phyloP scores from a whole-genome alignment of 2,329 filamentous ascomycete species.

The Alternaria burnsii region DNA sequence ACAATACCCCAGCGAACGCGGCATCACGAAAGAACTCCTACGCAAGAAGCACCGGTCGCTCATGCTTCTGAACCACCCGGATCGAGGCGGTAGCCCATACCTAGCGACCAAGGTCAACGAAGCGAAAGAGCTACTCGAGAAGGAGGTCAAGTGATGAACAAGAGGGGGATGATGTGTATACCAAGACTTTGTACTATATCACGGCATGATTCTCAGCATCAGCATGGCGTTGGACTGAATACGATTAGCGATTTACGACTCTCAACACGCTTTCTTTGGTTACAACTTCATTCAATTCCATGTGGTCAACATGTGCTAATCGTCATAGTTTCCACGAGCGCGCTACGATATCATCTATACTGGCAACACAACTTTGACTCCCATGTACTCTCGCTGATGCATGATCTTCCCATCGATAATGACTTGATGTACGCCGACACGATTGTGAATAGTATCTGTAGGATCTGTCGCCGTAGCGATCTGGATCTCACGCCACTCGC shows the following conservation, averaged over 20 bases:
- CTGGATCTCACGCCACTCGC: slow-evolving; percentile 35
- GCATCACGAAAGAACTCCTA: slow-evolving; percentile 88
- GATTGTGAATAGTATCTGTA: slow-evolving; percentile 32
- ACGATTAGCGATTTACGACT: slow-evolving; percentile 3
- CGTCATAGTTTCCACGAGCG: not conserved
- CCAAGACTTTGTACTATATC: slow-evolving; percentile 34
- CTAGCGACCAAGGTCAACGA: slow-evolving; percentile 98
- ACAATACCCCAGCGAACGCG: slow-evolving; percentile 72
- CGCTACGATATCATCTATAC: slow-evolving; percentile 12
- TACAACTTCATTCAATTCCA: not conserved
- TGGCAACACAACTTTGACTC: slow-evolving; percentile 34
- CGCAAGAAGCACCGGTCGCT: slow-evolving; percentile 94
- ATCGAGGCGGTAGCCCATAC: slow-evolving; percentile 95
- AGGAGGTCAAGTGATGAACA: slow-evolving; percentile 55
- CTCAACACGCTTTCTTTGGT: not conserved
- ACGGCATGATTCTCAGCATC: slow-evolving; percentile 28
- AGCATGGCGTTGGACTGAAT: slow-evolving; percentile 33
- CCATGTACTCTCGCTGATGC: slow-evolving; percentile 32
- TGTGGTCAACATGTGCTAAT: not conserved
- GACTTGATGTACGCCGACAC: slow-evolving; percentile 33
- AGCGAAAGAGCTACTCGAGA: slow-evolving; percentile 95
- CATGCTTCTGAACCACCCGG: slow-evolving; percentile 98
- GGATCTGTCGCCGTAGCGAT: slow-evolving; percentile 34
- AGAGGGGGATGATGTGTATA: slow-evolving; percentile 20
- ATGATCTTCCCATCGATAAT: slow-evolving; percentile 34